These are phyloP conservation scores for Diospyros lotus DNA, from an alignment of 148 eudicot species.

Conservation along the genomic window DNA sequence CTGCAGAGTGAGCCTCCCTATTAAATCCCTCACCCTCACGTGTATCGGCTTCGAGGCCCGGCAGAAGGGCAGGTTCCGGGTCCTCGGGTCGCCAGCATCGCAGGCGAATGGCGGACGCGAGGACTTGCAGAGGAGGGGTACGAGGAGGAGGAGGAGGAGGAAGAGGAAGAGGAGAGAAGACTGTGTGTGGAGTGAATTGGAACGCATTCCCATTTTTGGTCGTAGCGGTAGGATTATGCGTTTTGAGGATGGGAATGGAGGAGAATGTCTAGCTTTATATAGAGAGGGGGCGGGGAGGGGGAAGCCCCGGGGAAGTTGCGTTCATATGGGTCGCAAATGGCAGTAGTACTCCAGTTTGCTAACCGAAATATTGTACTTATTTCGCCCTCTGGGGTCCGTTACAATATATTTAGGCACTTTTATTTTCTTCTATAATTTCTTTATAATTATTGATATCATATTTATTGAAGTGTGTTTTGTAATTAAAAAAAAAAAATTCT, in stretches of 20 bases:
- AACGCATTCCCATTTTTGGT: not conserved
- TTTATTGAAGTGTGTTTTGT: too few species aligned
- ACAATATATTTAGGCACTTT: too few species aligned
- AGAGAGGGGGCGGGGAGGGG: not conserved
- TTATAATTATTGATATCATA: too few species aligned
- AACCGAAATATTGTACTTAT: too few species aligned
- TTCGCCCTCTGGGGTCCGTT: too few species aligned
- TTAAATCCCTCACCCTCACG: slow-evolving; percentile 54
- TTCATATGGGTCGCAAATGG: not conserved
- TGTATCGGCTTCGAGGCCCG: slow-evolving; percentile 37
- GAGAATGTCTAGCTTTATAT: slow-evolving; percentile 24
- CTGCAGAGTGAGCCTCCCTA: slow-evolving; percentile 62
- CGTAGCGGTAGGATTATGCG: too few species aligned
- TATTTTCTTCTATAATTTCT: too few species aligned
- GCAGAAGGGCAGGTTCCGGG: slow-evolving; percentile 57
- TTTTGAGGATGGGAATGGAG: not conserved
- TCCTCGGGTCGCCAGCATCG: slow-evolving; percentile 44
- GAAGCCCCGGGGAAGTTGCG: slow-evolving; percentile 22
- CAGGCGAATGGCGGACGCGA: slow-evolving; percentile 71
- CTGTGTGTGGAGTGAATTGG: not conserved
- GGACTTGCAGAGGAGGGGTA: slow-evolving; percentile 5
- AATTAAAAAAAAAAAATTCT: too few species aligned
- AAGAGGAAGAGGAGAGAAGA: slow-evolving; percentile 10
- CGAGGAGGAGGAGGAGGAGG: not conserved
- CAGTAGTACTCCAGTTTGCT: too few species aligned